Conservation (phyloP, 768 basidiomycete genomes). For the Clavulina sp. region DNA sequence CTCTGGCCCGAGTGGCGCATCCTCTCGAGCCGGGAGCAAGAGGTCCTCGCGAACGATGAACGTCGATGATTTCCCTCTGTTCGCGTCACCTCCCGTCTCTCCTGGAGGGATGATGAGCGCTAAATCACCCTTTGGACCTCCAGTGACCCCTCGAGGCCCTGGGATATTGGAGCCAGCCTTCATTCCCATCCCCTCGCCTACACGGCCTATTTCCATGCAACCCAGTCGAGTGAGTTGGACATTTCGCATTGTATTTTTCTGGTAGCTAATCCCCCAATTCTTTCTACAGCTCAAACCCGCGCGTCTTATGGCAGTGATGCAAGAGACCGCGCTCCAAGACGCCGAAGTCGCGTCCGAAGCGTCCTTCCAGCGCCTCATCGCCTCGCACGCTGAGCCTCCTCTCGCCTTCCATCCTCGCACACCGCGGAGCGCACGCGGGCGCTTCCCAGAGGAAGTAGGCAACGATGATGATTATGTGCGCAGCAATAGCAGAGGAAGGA, state of each 20-base stretch:
- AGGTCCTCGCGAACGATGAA: too few species aligned
- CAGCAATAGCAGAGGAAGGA: conserved; percentile 2
- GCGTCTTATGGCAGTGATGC: conserved; percentile 5
- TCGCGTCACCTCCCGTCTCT: neutral
- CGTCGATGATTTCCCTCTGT: too few species aligned
- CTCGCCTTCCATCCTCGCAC: conserved; percentile 9
- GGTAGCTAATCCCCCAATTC: neutral
- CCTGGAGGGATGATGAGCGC: neutral
- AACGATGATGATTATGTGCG: conserved; percentile 8
- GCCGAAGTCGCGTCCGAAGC: conserved; percentile 10
- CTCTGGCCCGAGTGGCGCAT: too few species aligned
- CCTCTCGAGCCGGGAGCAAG: too few species aligned
- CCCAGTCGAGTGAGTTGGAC: too few species aligned
- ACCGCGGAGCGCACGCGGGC: conserved; percentile 8
- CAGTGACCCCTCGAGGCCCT: too few species aligned
- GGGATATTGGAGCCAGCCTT: too few species aligned
- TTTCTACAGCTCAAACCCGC: conserved; percentile 4
- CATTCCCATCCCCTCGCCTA: neutral
- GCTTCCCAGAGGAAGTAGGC: conserved; percentile 10
- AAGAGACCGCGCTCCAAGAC: conserved; percentile 2
- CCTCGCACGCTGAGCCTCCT: conserved; percentile 10
- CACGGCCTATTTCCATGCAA: neutral
- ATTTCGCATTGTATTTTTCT: too few species aligned
- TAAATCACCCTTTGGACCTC: neutral
- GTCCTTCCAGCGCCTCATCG: conserved; percentile 9